These are phyloP conservation scores for Lichtheimia corymbifera DNA, from an alignment of 371 early-diverging fungal genomes.

Conservation along the genomic window DNA sequence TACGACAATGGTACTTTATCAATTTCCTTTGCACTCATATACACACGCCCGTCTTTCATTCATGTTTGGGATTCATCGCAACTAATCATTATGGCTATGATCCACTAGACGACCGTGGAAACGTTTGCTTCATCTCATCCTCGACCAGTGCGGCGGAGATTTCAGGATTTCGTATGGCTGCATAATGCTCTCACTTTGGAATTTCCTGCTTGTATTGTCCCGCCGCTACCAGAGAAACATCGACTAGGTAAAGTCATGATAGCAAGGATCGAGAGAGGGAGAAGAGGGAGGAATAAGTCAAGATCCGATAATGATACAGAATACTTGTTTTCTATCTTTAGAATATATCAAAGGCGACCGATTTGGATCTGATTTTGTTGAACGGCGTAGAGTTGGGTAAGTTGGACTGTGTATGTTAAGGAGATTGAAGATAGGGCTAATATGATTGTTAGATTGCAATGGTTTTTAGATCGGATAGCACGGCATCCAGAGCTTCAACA, in stretches of 20 bases:
- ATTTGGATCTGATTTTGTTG: conserved; percentile 91
- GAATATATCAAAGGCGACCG: conserved; percentile 96
- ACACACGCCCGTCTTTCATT: no score
- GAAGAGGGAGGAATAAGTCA: conserved; percentile 66
- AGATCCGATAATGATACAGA: background rate
- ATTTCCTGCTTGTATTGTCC: conserved; percentile 79
- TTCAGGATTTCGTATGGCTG: conserved; percentile 92
- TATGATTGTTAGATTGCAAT: conserved; percentile 56
- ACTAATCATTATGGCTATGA: background rate
- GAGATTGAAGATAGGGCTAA: conserved; percentile 1
- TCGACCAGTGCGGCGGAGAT: conserved; percentile 78
- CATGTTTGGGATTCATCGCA: background rate
- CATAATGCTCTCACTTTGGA: conserved; percentile 73
- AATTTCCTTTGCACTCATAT: no score
- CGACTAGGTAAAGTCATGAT: conserved; percentile 11
- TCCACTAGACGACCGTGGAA: conserved; percentile 54
- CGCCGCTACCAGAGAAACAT: conserved; percentile 73
- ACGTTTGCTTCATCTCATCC: conserved; percentile 50
- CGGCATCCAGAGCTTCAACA: conserved; percentile 84
- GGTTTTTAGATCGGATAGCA: conserved; percentile 81
- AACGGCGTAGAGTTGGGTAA: conserved; percentile 71
- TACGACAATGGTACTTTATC: conserved; percentile 61
- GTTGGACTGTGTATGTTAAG: background rate
- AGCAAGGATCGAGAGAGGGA: background rate
- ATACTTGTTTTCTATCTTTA: conserved; percentile 38